Conservation (phyloP, 2,329 filamentous ascomycete species). For the Pseudocercospora pini-densiflorae region DNA sequence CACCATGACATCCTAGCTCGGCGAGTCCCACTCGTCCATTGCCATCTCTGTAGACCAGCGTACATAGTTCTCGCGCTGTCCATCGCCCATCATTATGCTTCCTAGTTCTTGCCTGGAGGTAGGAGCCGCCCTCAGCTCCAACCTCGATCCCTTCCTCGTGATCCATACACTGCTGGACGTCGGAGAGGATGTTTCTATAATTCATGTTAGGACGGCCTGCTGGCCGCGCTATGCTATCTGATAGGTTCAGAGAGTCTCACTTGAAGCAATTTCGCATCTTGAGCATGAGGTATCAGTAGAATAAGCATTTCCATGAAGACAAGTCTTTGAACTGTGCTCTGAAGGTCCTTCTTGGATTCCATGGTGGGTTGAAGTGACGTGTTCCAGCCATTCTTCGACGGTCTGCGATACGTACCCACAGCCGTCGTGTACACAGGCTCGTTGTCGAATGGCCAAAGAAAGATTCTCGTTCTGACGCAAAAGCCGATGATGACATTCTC, state of each 20-base stretch:
- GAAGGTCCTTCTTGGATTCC: conserved; percentile 5
- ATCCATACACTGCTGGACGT: conserved; percentile 2
- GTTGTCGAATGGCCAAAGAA: conserved; percentile 13
- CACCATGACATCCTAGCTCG: not conserved
- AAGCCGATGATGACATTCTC: conserved; percentile 21
- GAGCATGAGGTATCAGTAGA: not conserved
- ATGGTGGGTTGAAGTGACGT: conserved; percentile 21
- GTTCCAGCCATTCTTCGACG: conserved; percentile 22
- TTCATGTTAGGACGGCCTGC: conserved; percentile 3
- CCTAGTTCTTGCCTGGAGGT: not conserved
- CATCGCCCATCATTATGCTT: not conserved
- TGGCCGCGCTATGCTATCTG: not conserved
- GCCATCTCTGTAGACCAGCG: conserved; percentile 17
- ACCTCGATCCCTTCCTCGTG: conserved; percentile 2
- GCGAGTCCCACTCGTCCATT: conserved; percentile 19
- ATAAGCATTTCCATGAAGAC: not conserved
- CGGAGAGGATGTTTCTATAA: not conserved
- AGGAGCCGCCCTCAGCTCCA: not conserved
- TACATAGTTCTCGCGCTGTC: conserved; percentile 11
- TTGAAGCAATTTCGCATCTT: not conserved
- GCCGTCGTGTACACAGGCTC: conserved; percentile 24
- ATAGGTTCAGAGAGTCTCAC: conserved; percentile 5
- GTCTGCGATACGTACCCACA: conserved; percentile 24
- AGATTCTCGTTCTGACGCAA: conserved; percentile 20
- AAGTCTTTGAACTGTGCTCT: not conserved